Evolutionary conservation across 345 rosid genomes (phyloP).

Genomic region (Citrus cavaleriei): DNA sequence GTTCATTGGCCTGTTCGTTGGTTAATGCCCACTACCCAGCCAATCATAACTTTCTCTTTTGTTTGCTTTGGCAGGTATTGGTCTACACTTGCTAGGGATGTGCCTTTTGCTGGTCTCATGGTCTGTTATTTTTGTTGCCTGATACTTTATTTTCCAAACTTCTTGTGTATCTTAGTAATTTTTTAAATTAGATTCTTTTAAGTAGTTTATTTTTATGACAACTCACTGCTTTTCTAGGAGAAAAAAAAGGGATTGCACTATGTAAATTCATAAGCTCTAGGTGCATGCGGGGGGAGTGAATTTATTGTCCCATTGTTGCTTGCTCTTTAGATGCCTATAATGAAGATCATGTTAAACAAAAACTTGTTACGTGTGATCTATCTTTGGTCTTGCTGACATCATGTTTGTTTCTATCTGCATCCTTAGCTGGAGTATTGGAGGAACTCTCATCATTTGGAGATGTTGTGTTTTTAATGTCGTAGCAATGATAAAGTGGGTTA

Average conservation of each 20-base stretch:
- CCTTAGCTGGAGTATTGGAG: not conserved
- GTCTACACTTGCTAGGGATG: constrained; percentile 95
- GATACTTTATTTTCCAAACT: not conserved
- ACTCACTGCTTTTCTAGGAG: not conserved
- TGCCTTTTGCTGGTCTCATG: constrained; percentile 96
- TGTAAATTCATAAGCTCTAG: not conserved
- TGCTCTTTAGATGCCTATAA: not conserved
- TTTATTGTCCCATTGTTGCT: not conserved
- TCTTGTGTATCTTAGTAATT: not conserved
- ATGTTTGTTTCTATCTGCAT: not conserved
- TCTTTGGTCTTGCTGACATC: not conserved
- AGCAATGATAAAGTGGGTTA: too few species aligned
- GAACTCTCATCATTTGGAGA: not conserved
- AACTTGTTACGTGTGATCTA: not conserved
- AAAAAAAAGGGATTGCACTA: not conserved
- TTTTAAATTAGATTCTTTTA: not conserved
- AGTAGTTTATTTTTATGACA: not conserved
- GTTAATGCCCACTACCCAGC: not conserved
- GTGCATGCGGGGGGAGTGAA: not conserved
- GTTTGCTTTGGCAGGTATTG: constrained; percentile 53
- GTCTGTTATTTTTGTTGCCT: constrained; percentile 33
- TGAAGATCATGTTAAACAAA: not conserved
- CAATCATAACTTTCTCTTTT: constrained; percentile 4
- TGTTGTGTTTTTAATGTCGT: not conserved
- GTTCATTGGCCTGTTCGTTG: not conserved